These are phyloP conservation scores for Ceratobasidium theobromae DNA, from an alignment of 1,284 basidiomycete genomes.

Conservation along the genomic window DNA sequence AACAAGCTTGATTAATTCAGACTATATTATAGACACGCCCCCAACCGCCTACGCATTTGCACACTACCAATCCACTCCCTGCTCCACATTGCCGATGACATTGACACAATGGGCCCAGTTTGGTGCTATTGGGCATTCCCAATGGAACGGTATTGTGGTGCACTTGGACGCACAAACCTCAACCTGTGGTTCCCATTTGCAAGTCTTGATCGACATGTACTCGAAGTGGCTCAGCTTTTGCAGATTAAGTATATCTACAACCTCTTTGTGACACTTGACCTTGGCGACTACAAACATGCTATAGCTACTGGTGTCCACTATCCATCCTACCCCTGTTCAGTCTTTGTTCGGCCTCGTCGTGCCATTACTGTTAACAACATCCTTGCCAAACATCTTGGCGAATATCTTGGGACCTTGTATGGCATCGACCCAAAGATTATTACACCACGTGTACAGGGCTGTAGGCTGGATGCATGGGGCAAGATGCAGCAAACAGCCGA, in stretches of 20 bases:
- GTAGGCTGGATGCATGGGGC: constrained; percentile 2
- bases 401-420: background rate
- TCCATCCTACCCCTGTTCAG: background rate
- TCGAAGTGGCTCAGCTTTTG: constrained; percentile 4
- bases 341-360: background rate
- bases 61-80: constrained; percentile 49
- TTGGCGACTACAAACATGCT: background rate
- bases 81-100: constrained; percentile 46
- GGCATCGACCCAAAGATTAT: background rate
- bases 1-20: constrained; percentile 38
- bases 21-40: constrained; percentile 46
- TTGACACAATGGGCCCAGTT: constrained; percentile 44
- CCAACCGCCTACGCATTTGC: constrained; percentile 43
- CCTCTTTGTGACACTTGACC: constrained; percentile 2
- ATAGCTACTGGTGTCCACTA: background rate
- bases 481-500: constrained; percentile 13
- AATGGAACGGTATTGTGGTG: constrained; percentile 41
- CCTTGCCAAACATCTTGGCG: constrained; percentile 25
- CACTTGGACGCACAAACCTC: background rate
- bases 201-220: constrained; percentile 6
- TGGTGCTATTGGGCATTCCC: constrained; percentile 52
- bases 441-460: background rate
- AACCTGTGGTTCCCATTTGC: constrained; percentile 8
- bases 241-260: constrained; percentile 15
- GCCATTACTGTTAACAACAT: constrained; percentile 31